A percentile compares a stretch with the other conserved stretches of the same genome.
Evolutionary conservation across 129 eudicot species (phyloP).

Genomic region (Smallanthus sonchifolius): DNA sequence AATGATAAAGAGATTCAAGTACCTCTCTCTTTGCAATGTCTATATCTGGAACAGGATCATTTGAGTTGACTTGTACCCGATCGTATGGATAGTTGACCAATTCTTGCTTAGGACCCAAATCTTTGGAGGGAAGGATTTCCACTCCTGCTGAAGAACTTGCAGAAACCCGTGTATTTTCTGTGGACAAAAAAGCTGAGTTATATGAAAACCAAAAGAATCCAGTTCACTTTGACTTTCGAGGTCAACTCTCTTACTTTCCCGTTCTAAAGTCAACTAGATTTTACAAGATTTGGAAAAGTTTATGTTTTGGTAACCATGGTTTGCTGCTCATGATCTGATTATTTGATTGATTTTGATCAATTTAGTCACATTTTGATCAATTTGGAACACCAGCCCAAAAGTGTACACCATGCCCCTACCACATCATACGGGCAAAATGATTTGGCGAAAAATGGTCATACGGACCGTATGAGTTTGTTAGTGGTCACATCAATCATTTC

Average conservation of each 20-base stretch:
- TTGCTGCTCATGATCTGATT: not conserved
- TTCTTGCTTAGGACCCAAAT: slow-evolving; percentile 25
- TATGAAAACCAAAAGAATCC: not conserved
- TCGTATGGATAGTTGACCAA: slow-evolving; percentile 46
- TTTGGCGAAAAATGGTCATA: too few relatives aligned
- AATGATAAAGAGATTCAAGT: not conserved
- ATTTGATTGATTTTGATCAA: not conserved
- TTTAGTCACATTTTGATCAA: not conserved
- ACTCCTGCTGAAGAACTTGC: slow-evolving; percentile 13
- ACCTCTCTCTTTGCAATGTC: slow-evolving; percentile 83
- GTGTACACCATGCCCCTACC: too few relatives aligned
- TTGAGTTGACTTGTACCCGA: slow-evolving; percentile 47
- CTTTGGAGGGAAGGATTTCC: slow-evolving; percentile 14
- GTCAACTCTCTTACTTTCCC: not conserved
- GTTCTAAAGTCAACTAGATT: not conserved
- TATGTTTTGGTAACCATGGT: not conserved
- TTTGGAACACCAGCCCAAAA: too few relatives aligned
- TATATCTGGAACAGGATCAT: slow-evolving; percentile 47
- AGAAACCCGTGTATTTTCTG: slow-evolving; percentile 26
- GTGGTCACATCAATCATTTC: too few relatives aligned
- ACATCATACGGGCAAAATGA: too few relatives aligned
- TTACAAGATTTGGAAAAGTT: not conserved
- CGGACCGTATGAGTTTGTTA: too few relatives aligned
- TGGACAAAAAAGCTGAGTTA: slow-evolving; percentile 17
- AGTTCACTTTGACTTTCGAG: not conserved